Conservation (phyloP, 2,329 filamentous ascomycete genomes). For the Chrysoporthe cubensis region DNA sequence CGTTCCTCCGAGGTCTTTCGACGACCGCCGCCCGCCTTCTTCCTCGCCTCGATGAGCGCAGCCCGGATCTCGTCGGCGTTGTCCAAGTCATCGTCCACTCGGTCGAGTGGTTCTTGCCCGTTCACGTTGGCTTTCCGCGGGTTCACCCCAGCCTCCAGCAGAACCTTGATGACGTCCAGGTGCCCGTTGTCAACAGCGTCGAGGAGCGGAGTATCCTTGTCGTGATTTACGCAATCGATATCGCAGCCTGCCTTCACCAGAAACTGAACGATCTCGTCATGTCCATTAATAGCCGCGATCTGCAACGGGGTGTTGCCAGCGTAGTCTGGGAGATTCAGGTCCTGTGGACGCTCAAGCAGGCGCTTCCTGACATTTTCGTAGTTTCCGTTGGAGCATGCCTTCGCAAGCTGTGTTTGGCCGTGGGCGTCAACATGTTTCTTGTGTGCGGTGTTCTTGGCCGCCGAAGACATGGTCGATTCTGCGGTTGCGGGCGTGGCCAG, state of each 20-base stretch:
- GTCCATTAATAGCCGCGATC: conserved; percentile 87
- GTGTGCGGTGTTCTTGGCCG: conserved; percentile 70
- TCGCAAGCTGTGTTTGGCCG: conserved; percentile 87
- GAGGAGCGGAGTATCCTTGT: conserved; percentile 90
- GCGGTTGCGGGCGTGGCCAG: conserved; percentile 60
- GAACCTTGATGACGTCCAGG: conserved; percentile 80
- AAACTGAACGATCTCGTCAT: conserved; percentile 83
- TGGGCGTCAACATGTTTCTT: conserved; percentile 92
- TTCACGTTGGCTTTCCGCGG: conserved; percentile 90
- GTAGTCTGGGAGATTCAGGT: conserved; percentile 88
- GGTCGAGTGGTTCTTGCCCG: conserved; percentile 87
- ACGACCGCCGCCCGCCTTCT: conserved; percentile 57
- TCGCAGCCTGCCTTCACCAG: conserved; percentile 84
- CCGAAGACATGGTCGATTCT: conserved; percentile 66
- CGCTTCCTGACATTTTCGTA: conserved; percentile 77
- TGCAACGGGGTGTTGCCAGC: conserved; percentile 96
- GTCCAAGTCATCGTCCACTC: conserved; percentile 75
- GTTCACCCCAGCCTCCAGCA: conserved; percentile 87
- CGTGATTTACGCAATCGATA: conserved; percentile 76
- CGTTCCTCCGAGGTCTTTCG: conserved; percentile 63
- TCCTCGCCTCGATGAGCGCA: conserved; percentile 64
- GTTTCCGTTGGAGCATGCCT: conserved; percentile 85
- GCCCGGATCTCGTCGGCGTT: conserved; percentile 79
- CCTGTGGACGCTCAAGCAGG: conserved; percentile 78
- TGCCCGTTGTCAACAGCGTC: conserved; percentile 97